A percentile compares a stretch with the other conserved stretches of the same genome.
Evolutionary conservation across 805 yeast species (phyloP).

Genomic region (Candida palmyrensis): DNA sequence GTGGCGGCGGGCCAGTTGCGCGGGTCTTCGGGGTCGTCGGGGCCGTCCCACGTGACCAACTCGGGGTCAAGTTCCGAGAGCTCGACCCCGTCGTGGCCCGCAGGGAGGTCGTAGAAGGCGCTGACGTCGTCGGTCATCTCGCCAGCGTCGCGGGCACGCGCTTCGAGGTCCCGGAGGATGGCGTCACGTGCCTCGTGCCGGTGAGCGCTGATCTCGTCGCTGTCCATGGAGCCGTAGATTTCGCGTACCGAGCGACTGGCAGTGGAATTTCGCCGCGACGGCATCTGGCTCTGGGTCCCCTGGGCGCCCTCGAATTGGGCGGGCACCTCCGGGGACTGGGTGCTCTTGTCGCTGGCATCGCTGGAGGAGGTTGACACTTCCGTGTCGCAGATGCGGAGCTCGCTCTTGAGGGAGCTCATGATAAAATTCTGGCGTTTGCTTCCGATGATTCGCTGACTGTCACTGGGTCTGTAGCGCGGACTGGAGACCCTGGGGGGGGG

Average conservation of each 20-base stretch:
- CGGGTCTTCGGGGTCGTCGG: conserved; percentile 29
- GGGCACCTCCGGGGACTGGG: no score
- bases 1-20: conserved; percentile 24
- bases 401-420: no score
- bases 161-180: conserved; percentile 19
- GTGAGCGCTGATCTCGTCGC: conserved; percentile 23
- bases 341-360: no score
- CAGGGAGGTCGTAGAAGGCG: conserved; percentile 10
- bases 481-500: no score
- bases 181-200: conserved; percentile 28
- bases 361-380: no score
- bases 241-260: conserved; percentile 16
- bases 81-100: conserved; percentile 25
- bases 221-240: conserved; percentile 27
- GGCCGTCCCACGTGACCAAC: conserved; percentile 29
- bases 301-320: background rate
- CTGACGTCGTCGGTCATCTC: conserved; percentile 2
- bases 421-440: no score
- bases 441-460: no score
- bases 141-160: conserved; percentile 11
- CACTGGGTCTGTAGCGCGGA: no score
- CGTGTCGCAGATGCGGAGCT: no score
- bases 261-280: background rate
- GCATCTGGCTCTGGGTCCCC: background rate
- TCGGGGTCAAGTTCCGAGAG: conserved; percentile 31